phyloP scores from a whole-genome alignment of 2,329 filamentous ascomycete species.

The Fusarium incarnatum region DNA sequence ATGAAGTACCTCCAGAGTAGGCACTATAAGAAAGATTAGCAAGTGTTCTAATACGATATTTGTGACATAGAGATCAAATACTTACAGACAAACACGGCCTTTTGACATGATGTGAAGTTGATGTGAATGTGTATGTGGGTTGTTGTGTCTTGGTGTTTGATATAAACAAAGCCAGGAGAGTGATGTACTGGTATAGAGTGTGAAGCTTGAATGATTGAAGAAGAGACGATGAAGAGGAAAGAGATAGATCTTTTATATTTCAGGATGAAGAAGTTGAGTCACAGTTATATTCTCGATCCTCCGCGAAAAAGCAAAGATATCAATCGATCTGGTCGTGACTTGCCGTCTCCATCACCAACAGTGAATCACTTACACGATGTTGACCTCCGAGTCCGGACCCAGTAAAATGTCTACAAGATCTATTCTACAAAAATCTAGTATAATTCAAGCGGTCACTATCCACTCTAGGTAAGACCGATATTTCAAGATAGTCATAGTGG shows the following conservation, averaged over 20 bases:
- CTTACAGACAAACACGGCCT: slow-evolving; percentile 35
- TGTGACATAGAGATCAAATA: background rate
- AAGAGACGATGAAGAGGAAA: background rate
- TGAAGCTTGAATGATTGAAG: background rate
- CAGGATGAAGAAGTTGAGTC: slow-evolving; percentile 1
- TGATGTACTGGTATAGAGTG: background rate
- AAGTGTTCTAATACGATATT: background rate
- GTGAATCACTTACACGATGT: slow-evolving; percentile 28
- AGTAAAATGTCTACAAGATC: background rate
- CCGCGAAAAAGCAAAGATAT: slow-evolving; percentile 1
- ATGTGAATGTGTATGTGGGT: background rate
- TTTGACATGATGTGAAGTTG: slow-evolving; percentile 20
- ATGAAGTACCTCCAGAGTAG: slow-evolving; percentile 28
- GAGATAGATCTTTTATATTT: background rate
- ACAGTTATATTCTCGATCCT: background rate
- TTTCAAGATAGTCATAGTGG: background rate
- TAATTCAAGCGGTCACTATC: background rate
- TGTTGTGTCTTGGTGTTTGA: background rate
- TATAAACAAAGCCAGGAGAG: background rate
- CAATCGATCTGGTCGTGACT: background rate
- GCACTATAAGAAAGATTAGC: slow-evolving; percentile 16
- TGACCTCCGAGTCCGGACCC: slow-evolving; percentile 13
- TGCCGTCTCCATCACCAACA: background rate
- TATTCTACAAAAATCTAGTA: background rate
- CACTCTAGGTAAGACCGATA: too few species aligned